Conservation (phyloP, 169 alveolate species). For the Plasmodium relictum region DNA sequence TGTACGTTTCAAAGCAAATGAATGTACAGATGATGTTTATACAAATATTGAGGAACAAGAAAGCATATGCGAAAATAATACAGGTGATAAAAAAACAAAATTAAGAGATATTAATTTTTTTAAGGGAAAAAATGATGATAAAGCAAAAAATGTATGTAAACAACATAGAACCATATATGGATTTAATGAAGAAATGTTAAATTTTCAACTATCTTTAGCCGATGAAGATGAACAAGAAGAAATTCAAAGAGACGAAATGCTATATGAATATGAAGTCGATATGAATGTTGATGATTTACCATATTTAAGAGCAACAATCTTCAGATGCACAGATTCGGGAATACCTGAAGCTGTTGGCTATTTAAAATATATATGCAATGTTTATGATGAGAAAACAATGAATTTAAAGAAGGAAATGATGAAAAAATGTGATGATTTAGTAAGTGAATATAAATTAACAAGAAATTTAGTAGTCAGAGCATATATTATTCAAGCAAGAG, state of each 20-base stretch:
- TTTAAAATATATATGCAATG: slow-evolving; percentile 87
- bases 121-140: slow-evolving; percentile 26
- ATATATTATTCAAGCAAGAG: slow-evolving; percentile 91
- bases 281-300: slow-evolving; percentile 89
- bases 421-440: slow-evolving; percentile 73
- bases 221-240: slow-evolving; percentile 84
- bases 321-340: slow-evolving; percentile 90
- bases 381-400: slow-evolving; percentile 74
- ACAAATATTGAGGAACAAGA: not conserved
- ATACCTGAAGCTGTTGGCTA: slow-evolving; percentile 92
- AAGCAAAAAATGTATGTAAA: not conserved
- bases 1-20: slow-evolving; percentile 39
- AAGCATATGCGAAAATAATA: not conserved
- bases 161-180: slow-evolving; percentile 32
- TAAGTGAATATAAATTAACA: slow-evolving; percentile 68
- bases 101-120: slow-evolving; percentile 9
- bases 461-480: slow-evolving; percentile 88
- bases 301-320: slow-evolving; percentile 89
- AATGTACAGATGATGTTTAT: not conserved
- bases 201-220: slow-evolving; percentile 78
- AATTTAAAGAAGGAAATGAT: slow-evolving; percentile 62
- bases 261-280: slow-evolving; percentile 91
- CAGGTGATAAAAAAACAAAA: slow-evolving; percentile 1
- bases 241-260: slow-evolving; percentile 88
- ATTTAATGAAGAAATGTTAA: slow-evolving; percentile 58